phyloP scores from a whole-genome alignment of 805 yeast species.

The Kluyveromyces nonfermentans region DNA sequence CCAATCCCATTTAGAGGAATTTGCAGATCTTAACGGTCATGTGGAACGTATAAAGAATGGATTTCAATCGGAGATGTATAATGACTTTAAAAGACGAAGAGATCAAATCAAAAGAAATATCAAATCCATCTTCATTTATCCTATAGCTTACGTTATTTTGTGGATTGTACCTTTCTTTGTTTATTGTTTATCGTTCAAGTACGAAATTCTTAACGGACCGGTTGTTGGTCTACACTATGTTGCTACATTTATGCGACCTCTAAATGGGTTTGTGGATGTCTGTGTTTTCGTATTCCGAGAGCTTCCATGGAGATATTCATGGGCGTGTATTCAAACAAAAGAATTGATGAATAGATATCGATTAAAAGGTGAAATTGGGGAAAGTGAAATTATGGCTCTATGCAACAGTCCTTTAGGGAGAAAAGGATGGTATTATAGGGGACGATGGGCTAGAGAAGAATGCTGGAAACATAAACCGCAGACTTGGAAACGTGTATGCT shows the following conservation, averaged over 20 bases:
- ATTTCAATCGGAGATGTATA: slow-evolving; percentile 53
- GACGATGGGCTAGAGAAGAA: slow-evolving; percentile 14
- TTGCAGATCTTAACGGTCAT: slow-evolving; percentile 8
- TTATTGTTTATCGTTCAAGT: slow-evolving; percentile 47
- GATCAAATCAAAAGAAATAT: slow-evolving; percentile 65
- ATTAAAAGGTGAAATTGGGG: slow-evolving; percentile 20
- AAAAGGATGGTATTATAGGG: slow-evolving; percentile 28
- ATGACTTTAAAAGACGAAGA: slow-evolving; percentile 53
- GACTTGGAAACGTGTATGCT: slow-evolving; percentile 15
- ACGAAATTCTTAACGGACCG: slow-evolving; percentile 40
- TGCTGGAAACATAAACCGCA: slow-evolving; percentile 25
- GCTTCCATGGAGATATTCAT: slow-evolving; percentile 59
- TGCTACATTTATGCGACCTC: slow-evolving; percentile 72
- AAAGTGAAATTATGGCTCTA: slow-evolving; percentile 15
- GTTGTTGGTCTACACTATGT: slow-evolving; percentile 54
- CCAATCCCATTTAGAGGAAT: not conserved
- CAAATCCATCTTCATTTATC: slow-evolving; percentile 73
- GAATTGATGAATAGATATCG: slow-evolving; percentile 16
- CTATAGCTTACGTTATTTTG: slow-evolving; percentile 65
- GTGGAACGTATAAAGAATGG: slow-evolving; percentile 21
- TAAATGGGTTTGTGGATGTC: slow-evolving; percentile 71
- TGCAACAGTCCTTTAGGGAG: slow-evolving; percentile 19
- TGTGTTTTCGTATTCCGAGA: slow-evolving; percentile 70
- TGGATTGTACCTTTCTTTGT: slow-evolving; percentile 77
- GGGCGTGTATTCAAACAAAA: slow-evolving; percentile 19